These are phyloP conservation scores for Geoglossum cookeanum DNA, from an alignment of 2,329 filamentous ascomycete genomes.

Conservation along the genomic window DNA sequence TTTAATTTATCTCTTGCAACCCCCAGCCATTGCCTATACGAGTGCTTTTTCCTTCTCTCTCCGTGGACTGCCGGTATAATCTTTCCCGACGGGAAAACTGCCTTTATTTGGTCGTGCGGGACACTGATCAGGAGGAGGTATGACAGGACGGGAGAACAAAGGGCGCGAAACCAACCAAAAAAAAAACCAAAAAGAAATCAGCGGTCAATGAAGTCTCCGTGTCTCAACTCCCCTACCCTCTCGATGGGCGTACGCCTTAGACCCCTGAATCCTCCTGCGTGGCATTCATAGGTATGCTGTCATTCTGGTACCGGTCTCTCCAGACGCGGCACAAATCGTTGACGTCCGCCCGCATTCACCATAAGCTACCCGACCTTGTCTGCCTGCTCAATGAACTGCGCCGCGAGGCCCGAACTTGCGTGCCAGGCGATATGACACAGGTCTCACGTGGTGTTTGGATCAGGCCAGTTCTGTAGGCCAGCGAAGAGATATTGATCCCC, in stretches of 20 bases:
- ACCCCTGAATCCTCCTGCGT: not conserved
- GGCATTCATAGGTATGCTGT: not conserved
- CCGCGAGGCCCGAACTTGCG: not conserved
- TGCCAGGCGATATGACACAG: conserved; percentile 5
- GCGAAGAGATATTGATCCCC: not conserved
- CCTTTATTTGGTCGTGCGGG: too few species aligned
- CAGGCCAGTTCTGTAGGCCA: not conserved
- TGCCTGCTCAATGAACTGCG: not conserved
- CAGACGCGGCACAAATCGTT: not conserved
- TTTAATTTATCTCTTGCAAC: too few species aligned
- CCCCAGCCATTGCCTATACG: too few species aligned
- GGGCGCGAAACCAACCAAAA: too few species aligned
- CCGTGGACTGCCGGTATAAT: too few species aligned
- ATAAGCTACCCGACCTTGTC: not conserved
- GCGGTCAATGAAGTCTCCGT: too few species aligned
- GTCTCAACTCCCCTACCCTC: too few species aligned
- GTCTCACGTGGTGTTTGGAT: not conserved
- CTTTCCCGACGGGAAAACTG: too few species aligned
- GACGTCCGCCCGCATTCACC: not conserved
- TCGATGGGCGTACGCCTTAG: not conserved
- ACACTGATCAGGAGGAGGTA: too few species aligned
- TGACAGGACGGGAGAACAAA: too few species aligned
- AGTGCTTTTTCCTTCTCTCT: too few species aligned
- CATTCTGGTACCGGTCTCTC: not conserved
- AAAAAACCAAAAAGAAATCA: too few species aligned